phyloP scores from a whole-genome alignment of 139 green algal species.

The Medakamo hakoo region DNA sequence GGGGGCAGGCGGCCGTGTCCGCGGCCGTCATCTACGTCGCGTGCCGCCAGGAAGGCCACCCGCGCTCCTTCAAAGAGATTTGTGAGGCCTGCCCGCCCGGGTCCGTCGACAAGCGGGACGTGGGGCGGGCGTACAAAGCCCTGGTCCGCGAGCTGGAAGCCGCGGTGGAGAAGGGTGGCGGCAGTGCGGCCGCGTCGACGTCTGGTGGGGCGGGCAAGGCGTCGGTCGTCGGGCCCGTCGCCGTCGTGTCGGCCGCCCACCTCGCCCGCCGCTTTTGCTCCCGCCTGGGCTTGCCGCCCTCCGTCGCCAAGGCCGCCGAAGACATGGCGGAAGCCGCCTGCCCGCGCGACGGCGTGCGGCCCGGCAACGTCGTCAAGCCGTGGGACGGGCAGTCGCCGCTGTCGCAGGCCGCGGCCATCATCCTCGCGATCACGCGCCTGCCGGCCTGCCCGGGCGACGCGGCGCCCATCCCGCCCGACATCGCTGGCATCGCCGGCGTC shows the following conservation, averaged over 20 bases:
- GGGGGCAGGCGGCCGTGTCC: conserved; percentile 42
- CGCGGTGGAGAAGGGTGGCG: not conserved
- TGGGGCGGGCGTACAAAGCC: conserved; percentile 48
- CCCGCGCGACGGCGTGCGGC: conserved; percentile 3
- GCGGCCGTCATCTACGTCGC: conserved; percentile 76
- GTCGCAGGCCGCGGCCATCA: conserved; percentile 49
- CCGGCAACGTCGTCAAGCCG: conserved; percentile 3
- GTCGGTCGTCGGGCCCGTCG: no score
- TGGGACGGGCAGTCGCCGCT: conserved; percentile 58
- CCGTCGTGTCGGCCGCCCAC: conserved; percentile 13
- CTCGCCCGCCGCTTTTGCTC: conserved; percentile 37
- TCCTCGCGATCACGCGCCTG: conserved; percentile 43
- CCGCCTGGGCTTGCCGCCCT: conserved; percentile 15
- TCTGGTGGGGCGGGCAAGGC: no score
- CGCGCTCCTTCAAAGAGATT: conserved; percentile 85
- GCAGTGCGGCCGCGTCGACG: conserved; percentile 3
- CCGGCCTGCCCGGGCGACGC: conserved; percentile 9
- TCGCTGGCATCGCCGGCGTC: conserved; percentile 27
- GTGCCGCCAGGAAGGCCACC: conserved; percentile 47
- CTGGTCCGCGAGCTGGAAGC: conserved; percentile 20
- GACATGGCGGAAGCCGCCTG: conserved; percentile 18
- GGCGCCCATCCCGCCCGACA: conserved; percentile 10
- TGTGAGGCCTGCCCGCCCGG: conserved; percentile 30
- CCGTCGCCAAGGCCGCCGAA: conserved; percentile 14
- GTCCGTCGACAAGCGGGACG: conserved; percentile 57